Base-by-base conservation (phyloP, 1,284 basidiomycete species). In the Schizophyllum amplum region DNA sequence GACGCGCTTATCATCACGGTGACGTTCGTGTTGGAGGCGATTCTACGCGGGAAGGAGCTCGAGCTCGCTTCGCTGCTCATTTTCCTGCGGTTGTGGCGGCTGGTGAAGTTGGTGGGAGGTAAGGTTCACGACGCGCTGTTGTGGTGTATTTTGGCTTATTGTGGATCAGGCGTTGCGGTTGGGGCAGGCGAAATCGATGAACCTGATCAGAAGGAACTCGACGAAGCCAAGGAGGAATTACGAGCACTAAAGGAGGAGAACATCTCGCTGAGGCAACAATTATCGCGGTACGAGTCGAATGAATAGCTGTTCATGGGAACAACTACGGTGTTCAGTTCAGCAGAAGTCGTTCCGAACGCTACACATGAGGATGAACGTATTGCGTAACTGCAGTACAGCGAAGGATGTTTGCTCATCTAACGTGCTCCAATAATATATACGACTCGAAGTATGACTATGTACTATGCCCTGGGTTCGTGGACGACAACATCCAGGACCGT, bases 71-170 rank as follows among this genome's bases (percentile, higher is more conserved):
- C 77, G 5, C 70, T 92, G 23, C 78, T 92, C 47, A 75, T 92
- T 52, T 72, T 87, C 7, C 72, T 92, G 21, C 87, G 90, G 68
- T 66, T 92, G 9, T 90, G 89, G 88, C 76, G 90, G 26, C 72
- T 91, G 23, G 79, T 92, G 24, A 89, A 90, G 66, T 73, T 91
- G 11, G 84, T 90, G 21, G 86, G 85, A 76, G 87, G 88, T 89
- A 60, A 65, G 73, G 63, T 13, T 25, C n/a, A 22, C 47, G 20
- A 23, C 51, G 24, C 27, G 46, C 42, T 55, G 23, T 48, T 55
- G n/a, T 17, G 42, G 46, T 17, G 13, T 33, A 54, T 52, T 50
- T 54, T 42, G 21, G 4, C 42, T 53, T 61, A 56, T 60, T 58
- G 24, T 50, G 24, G 22, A 53, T 59, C 61, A 90, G 87, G 87